Base-by-base conservation (phyloP, 129 eudicot genomes). In the Lactuca sativa region DNA sequence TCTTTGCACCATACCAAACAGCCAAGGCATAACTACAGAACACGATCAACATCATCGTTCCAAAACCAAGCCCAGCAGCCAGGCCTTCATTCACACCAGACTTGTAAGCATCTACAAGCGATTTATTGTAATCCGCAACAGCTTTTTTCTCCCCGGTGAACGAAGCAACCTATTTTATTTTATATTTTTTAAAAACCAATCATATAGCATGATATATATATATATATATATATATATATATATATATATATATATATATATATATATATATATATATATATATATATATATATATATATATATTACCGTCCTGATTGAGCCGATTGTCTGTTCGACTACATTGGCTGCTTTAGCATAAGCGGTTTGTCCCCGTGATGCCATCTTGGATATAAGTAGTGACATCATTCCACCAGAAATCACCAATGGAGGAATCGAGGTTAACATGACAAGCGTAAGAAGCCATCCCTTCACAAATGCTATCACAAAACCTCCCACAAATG, bases 381-480 rank as follows among this genome's bases (percentile, higher is more conserved):
- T 84, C 80, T 74, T 81, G 57, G 96, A 62, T 61, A 89, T 44
- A 38, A 62, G 48, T 5, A 81, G 14, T 17, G 98, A 73, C 91
- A 89, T 86, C 56, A 79, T 3, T 62, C 69, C 89, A 74, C 96
- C 96, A 37, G 96, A 80, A 43, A 84, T 78, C 6, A 79, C 95
- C 73, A 92, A 77, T 3, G 79, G 84, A 57, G 96, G 96, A 57
- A 89, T 86, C 4, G 90, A 69, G 56, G 86, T 30, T 58, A 92
- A 62, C 96, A 92, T 81, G 68, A 92, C 96, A 51, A 92, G 88
- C 6, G 98, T 86, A 74, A 92, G 98, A 81, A 92, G 96, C 96
- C 96, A 92, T 40, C 96, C 98, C 74, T 82, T 84, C 59, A 66
- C 12, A 52, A 92, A 92, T 18, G 98, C 89, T 55, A 92, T 66